These are phyloP conservation scores for Osmanthus fragrans DNA, from an alignment of 257 asterid genomes.

Conservation along the genomic window DNA sequence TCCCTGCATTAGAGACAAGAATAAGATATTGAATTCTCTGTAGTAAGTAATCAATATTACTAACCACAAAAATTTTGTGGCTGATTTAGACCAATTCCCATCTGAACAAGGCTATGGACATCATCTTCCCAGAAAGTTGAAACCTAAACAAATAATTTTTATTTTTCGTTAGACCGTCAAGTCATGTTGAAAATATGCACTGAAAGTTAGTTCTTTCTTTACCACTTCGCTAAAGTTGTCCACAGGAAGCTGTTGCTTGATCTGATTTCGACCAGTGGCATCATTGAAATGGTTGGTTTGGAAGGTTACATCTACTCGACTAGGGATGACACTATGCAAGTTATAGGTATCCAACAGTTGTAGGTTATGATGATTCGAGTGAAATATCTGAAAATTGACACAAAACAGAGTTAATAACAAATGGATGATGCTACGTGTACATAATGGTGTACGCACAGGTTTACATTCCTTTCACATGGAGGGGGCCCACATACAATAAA, in stretches of 20 bases:
- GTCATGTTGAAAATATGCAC: too few species aligned
- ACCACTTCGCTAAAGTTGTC: conserved; percentile 42
- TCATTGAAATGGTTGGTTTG: conserved; percentile 38
- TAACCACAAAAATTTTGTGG: conserved; percentile 41
- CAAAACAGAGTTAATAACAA: neutral
- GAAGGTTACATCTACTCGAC: conserved; percentile 36
- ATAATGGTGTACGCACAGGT: too few species aligned
- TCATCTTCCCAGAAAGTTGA: conserved; percentile 79
- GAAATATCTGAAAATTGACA: conserved; percentile 43
- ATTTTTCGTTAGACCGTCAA: too few species aligned
- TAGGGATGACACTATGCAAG: conserved; percentile 27
- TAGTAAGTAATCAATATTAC: too few species aligned
- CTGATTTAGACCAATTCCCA: conserved; percentile 73
- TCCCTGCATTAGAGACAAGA: conserved; percentile 46
- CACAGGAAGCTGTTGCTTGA: conserved; percentile 44
- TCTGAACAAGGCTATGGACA: conserved; percentile 75
- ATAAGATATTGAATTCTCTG: neutral
- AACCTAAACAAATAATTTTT: conserved; percentile 24
- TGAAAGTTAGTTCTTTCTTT: too few species aligned
- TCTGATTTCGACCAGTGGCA: conserved; percentile 36
- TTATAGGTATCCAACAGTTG: conserved; percentile 1
- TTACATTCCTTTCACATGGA: too few species aligned
- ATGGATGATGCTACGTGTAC: too few species aligned
- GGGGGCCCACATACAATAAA: too few species aligned
- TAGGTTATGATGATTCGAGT: conserved; percentile 42